phyloP scores from a whole-genome alignment of 192 early-diverging fungal species.

The Umbelopsis sp. region DNA sequence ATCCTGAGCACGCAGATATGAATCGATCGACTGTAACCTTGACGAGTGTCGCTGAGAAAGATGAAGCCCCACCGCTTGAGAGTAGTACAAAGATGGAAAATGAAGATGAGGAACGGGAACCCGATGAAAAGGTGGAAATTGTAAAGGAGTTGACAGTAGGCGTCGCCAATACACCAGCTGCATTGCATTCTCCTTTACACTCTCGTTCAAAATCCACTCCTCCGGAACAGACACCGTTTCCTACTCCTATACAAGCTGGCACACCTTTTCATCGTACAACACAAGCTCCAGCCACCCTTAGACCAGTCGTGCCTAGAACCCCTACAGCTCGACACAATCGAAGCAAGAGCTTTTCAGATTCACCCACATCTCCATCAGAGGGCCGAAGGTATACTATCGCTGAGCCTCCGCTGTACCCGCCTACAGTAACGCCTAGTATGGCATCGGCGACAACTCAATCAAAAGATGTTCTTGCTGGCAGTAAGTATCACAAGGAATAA shows the following conservation, averaged over 20 bases:
- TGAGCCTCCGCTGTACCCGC: conserved; percentile 4
- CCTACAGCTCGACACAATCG: background rate
- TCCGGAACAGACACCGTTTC: background rate
- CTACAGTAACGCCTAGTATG: background rate
- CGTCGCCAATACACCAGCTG: background rate
- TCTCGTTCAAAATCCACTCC: conserved; percentile 8
- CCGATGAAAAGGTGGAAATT: conserved; percentile 13
- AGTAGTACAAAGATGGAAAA: conserved; percentile 9
- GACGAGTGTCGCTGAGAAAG: no score
- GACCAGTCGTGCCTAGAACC: background rate
- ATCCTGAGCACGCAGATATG: background rate
- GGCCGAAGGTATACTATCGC: background rate
- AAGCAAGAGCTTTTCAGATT: background rate
- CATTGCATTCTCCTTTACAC: background rate
- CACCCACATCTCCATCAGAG: background rate
- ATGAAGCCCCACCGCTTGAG: no score
- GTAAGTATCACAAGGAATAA: background rate
- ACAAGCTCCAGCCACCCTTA: background rate
- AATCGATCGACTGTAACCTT: no score
- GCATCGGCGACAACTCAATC: background rate
- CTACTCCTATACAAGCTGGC: background rate
- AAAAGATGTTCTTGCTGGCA: conserved; percentile 1
- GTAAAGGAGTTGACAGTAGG: background rate
- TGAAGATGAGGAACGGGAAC: background rate
- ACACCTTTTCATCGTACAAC: background rate